These are phyloP conservation scores for Pestalotiopsis sp. DNA, from an alignment of 2,329 filamentous ascomycete species.

Conservation along the genomic window DNA sequence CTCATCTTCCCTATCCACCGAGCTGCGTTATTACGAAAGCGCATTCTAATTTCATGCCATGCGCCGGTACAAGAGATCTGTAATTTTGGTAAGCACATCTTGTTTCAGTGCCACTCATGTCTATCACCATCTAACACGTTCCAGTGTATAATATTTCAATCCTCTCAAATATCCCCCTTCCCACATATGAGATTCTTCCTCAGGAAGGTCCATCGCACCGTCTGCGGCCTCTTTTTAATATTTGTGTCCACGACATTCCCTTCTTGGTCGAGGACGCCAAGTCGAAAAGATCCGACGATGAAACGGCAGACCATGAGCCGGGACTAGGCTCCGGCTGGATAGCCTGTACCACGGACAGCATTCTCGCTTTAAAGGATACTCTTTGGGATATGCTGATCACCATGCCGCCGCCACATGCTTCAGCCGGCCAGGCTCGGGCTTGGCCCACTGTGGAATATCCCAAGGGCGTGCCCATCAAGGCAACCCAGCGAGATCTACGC, in stretches of 20 bases:
- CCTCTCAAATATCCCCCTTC: conserved; percentile 82
- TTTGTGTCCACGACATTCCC: conserved; percentile 92
- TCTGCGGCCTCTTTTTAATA: conserved; percentile 83
- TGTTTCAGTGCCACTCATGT: background rate
- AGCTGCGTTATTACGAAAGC: conserved; percentile 81
- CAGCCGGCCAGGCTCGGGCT: conserved; percentile 59
- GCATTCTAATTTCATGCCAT: conserved; percentile 84
- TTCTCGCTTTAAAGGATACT: conserved; percentile 81
- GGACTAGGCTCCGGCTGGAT: conserved; percentile 74
- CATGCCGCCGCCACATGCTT: conserved; percentile 66
- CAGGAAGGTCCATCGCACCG: conserved; percentile 63
- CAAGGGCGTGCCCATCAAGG: conserved; percentile 69
- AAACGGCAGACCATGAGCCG: conserved; percentile 38
- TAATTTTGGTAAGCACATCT: conserved; percentile 73
- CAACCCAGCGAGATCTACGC: conserved; percentile 86
- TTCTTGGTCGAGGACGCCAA: conserved; percentile 68
- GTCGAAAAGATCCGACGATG: conserved; percentile 38
- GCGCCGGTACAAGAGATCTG: conserved; percentile 84
- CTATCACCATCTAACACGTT: conserved; percentile 19
- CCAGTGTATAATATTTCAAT: conserved; percentile 93
- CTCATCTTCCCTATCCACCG: conserved; percentile 90
- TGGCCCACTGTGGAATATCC: conserved; percentile 79
- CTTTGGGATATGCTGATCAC: conserved; percentile 91
- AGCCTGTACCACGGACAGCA: conserved; percentile 93
- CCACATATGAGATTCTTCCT: conserved; percentile 71